Evolutionary conservation across 148 eudicot species (phyloP).

Genomic region (Polygonum maritimum): DNA sequence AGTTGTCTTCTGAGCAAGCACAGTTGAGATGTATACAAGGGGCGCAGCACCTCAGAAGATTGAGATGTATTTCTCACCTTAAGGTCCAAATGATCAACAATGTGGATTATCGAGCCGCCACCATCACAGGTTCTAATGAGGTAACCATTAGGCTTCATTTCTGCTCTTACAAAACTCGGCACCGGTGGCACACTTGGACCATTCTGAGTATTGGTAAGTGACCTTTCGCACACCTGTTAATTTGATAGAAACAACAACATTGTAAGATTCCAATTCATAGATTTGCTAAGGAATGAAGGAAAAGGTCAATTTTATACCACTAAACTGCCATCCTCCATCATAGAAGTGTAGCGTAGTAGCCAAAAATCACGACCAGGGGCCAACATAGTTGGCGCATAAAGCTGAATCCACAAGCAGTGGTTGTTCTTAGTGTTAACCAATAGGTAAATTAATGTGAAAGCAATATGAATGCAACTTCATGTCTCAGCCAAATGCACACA

Average conservation of each 20-base stretch:
- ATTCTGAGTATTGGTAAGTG: slow-evolving; percentile 80
- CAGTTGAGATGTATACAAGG: too few species aligned
- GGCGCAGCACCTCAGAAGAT: too few species aligned
- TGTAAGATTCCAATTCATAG: neutral
- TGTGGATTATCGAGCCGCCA: slow-evolving; percentile 73
- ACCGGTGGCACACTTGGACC: slow-evolving; percentile 80
- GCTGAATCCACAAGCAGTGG: slow-evolving; percentile 30
- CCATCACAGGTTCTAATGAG: slow-evolving; percentile 83
- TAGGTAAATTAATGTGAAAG: neutral
- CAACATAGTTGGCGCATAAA: slow-evolving; percentile 97
- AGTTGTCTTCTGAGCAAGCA: too few species aligned
- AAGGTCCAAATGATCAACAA: slow-evolving; percentile 75
- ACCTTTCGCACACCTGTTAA: slow-evolving; percentile 81
- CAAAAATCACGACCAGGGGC: slow-evolving; percentile 98
- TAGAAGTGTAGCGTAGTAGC: slow-evolving; percentile 85
- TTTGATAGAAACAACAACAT: neutral
- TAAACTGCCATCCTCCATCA: slow-evolving; percentile 92
- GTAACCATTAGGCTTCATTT: slow-evolving; percentile 72
- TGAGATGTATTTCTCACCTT: slow-evolving; percentile 38
- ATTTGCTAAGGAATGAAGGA: neutral
- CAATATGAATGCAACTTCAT: neutral
- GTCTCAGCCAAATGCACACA: neutral
- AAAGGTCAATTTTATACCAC: slow-evolving; percentile 39
- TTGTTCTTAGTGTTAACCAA: neutral
- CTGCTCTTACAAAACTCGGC: slow-evolving; percentile 68